Percentiles rank a stretch among this genome's conserved stretches.
Evolutionary conservation across 176 grass and related monocot genomes (phyloP).

Genomic region (Microstegium vimineum): DNA sequence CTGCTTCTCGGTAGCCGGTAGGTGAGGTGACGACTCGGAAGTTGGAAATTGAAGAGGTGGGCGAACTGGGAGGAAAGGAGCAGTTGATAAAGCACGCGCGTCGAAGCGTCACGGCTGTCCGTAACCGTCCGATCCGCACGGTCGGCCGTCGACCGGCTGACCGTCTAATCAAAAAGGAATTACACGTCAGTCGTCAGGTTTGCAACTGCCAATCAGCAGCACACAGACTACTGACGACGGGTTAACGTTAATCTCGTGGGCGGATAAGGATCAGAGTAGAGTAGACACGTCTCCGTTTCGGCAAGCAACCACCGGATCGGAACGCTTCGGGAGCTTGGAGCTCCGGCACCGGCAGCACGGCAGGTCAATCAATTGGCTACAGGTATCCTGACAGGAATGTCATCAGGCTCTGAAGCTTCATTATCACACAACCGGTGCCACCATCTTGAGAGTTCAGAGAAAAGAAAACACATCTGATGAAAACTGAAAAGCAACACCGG

Average conservation of each 20-base stretch:
- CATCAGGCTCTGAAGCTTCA: neutral
- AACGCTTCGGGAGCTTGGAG: neutral
- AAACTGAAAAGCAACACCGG: neutral
- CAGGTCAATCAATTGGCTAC: constrained; percentile 19
- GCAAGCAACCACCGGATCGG: neutral
- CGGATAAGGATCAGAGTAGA: no score
- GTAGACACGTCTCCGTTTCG: neutral
- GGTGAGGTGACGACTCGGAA: neutral
- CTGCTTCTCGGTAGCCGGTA: constrained; percentile 11
- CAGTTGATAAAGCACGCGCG: neutral
- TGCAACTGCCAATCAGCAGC: neutral
- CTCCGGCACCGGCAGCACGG: neutral
- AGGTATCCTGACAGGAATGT: neutral
- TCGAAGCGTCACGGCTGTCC: neutral
- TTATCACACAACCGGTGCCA: neutral
- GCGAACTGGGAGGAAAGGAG: neutral
- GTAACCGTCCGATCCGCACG: neutral
- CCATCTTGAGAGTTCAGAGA: neutral
- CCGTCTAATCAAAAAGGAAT: neutral
- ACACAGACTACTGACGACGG: neutral
- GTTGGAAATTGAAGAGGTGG: neutral
- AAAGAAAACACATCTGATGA: neutral
- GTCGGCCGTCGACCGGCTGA: neutral
- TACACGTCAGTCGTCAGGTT: no score
- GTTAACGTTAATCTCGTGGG: neutral